Percentiles rank a stretch among this genome's conserved stretches.
These are phyloP conservation scores for Termitomyces sp. DNA, from an alignment of 768 basidiomycete genomes.

Conservation along the genomic window DNA sequence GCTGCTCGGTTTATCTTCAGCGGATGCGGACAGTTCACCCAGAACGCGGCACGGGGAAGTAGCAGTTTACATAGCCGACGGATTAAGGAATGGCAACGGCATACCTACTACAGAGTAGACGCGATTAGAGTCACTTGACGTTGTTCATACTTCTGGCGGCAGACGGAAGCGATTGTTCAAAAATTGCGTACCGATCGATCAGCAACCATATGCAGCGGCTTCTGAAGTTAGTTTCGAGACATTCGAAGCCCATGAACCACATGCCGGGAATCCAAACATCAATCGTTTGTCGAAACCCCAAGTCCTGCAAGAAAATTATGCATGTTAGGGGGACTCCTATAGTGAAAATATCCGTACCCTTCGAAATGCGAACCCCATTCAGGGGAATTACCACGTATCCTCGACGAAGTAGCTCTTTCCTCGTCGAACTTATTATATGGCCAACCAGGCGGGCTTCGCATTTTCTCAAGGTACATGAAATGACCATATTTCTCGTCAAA, in stretches of 20 bases:
- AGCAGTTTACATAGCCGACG: background rate
- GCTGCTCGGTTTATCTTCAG: background rate
- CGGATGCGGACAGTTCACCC: background rate
- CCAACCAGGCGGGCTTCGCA: background rate
- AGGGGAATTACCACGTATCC: background rate
- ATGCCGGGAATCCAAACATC: background rate
- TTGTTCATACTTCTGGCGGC: background rate
- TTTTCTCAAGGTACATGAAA: background rate
- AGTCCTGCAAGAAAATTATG: background rate
- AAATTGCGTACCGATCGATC: background rate
- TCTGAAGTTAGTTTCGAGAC: no score
- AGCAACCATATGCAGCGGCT: no score
- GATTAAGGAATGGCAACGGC: background rate
- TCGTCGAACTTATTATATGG: background rate
- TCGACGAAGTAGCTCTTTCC: background rate
- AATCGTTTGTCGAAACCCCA: background rate
- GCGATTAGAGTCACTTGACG: background rate
- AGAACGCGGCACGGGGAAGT: background rate
- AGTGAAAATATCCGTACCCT: background rate
- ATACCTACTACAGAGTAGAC: background rate
- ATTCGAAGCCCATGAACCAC: background rate
- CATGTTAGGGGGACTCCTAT: background rate
- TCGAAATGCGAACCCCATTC: background rate
- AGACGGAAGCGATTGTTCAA: background rate
- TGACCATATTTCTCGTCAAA: background rate